Evolutionary conservation across 768 basidiomycete genomes (phyloP), one percentile per base, ranked within the genome.

Genomic region (Lactarius sp.): DNA sequence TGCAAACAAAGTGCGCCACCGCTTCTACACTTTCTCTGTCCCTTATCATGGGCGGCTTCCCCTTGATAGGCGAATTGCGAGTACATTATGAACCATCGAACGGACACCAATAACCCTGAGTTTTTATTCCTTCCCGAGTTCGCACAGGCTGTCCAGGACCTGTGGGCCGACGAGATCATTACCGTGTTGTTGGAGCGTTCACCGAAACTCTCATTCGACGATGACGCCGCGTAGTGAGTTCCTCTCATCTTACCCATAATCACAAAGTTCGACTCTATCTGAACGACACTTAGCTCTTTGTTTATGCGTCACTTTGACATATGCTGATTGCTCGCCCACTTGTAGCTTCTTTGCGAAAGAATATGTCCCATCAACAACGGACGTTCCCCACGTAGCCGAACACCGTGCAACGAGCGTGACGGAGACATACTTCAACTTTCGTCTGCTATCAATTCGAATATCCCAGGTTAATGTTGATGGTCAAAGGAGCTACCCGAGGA

Each of bases 401-500:
- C 94, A 93, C 78, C 92, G 86, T 59, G 86, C 88, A 3, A 92
- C 92, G 14, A 27, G 44, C 14, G 93, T 97, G 69, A 86, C 84
- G 6, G 94, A 97, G 76, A 96, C 94, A 2, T 75, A 86, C 71
- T 88, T 92, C 63, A 80, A 81, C 64, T 70, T 41, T 6, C 14
- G 20, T 16, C 18, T 10, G 31, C 34, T 41, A 14, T 69, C 68
- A 16, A 81, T 54, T 74, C 82, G 81, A 76, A 86, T 90, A 85
- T 87, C 87, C 69, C 87, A 92, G 74, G 87, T 89, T 16, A 87
- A 87, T n/a, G n/a, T n/a, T n/a, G n/a, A n/a, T n/a, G n/a, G n/a
- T n/a, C n/a, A n/a, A n/a, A n/a, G n/a, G n/a, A n/a, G n/a, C n/a
- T n/a, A n/a, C n/a, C n/a, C n/a, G n/a, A n/a, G n/a, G 66, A 81